Evolutionary conservation across 306 rosid species (phyloP), one percentile per base, ranked within the genome.

Genomic region (Casuarina glauca): DNA sequence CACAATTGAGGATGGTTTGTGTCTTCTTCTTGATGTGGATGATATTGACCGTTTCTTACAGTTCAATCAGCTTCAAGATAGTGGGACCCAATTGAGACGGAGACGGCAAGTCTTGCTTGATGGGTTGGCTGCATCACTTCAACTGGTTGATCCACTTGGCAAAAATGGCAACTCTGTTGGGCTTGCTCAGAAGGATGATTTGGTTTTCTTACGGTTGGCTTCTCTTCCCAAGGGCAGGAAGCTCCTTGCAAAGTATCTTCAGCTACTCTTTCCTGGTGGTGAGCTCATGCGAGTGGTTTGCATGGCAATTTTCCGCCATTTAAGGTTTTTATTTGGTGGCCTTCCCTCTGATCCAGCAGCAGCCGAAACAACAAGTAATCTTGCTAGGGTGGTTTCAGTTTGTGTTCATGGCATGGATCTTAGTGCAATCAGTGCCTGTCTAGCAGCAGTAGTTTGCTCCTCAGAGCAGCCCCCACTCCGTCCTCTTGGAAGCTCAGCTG

Each of bases 1-100:
- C 58, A 74, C 86, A 35, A 89, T 96, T 74, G 99, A 96, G 84
- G 99, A 96, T 84, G 98, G 98, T 55, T 84, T 91, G 11, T 96
- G 96, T 84, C 91, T 93, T 85, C 96, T 96, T 79, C 93, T 96
- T 78, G 99, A 96, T 76, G 97, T 91, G 51, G 96, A 96, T 85
- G 99, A 96, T 84, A 91, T 96, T 74, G 96, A 96, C 62, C 98
- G 99, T 74, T 91, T 90, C 84, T 80, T 96, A 71, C 96, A 86
- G 77, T 92, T 90, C 86, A 96, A 85, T 84, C 99, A 85, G 89
- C 89, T 90, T 72, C 98, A 84, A 43, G 99, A 93, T 72, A 89
- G 84, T 66, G 98, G 98, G 46, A 42, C 64, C 70, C 93, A 88
- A 70, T 85, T 93, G 79, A 86, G 87, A 79, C 86, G 72, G 49